These are phyloP conservation scores for Pleurotus tuber-regium DNA, from an alignment of 768 basidiomycete genomes.

Conservation along the genomic window DNA sequence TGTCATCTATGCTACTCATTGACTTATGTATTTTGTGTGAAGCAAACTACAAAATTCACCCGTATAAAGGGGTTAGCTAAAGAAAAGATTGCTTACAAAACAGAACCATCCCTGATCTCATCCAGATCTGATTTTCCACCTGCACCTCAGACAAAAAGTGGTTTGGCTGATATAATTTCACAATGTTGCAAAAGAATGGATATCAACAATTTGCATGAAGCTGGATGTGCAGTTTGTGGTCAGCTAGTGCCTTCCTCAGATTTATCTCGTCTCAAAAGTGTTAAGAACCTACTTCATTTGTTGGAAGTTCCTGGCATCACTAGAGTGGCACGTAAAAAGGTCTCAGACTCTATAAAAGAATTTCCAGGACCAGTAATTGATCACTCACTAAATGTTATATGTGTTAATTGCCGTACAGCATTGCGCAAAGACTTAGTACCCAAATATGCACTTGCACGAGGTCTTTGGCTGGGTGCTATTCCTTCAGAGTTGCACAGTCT, in stretches of 20 bases:
- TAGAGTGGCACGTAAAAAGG: background rate
- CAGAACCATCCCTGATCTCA: too few species aligned
- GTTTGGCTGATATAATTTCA: background rate
- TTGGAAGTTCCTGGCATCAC: slow-evolving; percentile 1
- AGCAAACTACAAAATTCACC: background rate
- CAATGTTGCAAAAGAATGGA: background rate
- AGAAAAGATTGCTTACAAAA: too few species aligned
- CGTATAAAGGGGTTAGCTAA: too few species aligned
- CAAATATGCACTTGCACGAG: slow-evolving; percentile 23
- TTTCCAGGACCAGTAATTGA: slow-evolving; percentile 1
- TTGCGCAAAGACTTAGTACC: slow-evolving; percentile 14
- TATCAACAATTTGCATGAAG: background rate
- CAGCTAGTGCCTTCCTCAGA: background rate
- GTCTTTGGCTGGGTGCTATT: slow-evolving; percentile 29
- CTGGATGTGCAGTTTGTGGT: slow-evolving; percentile 6
- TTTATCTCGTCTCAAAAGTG: background rate
- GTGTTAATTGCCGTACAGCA: slow-evolving; percentile 6
- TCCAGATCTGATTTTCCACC: background rate
- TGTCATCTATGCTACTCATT: background rate
- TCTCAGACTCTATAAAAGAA: background rate
- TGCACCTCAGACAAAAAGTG: background rate
- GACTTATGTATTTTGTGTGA: background rate
- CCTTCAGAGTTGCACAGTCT: slow-evolving; percentile 21
- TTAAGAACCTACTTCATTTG: background rate
- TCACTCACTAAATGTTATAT: too few species aligned